A percentile compares a stretch with the other conserved stretches of the same genome.
These are phyloP conservation scores for Cytospora piceae DNA, from an alignment of 2,329 filamentous ascomycete genomes.

Conservation along the genomic window DNA sequence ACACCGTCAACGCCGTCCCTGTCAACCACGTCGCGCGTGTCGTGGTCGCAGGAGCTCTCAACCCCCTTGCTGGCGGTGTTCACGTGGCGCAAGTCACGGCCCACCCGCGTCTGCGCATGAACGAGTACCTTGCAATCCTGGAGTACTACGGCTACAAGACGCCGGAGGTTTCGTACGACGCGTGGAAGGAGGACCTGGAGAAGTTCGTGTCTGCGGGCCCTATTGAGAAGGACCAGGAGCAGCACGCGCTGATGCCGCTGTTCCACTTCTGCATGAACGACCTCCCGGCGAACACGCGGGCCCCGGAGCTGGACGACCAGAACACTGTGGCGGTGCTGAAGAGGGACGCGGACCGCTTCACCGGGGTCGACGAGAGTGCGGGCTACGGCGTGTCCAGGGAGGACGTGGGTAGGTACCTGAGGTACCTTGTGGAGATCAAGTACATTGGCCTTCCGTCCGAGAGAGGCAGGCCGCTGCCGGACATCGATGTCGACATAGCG, in stretches of 20 bases:
- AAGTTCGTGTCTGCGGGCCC: constrained; percentile 64
- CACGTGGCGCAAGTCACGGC: constrained; percentile 78
- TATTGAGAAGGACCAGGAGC: constrained; percentile 61
- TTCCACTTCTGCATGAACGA: constrained; percentile 74
- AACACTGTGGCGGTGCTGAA: constrained; percentile 69
- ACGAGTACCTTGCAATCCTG: constrained; percentile 73
- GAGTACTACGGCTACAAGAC: constrained; percentile 74
- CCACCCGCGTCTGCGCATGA: constrained; percentile 78
- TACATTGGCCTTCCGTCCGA: constrained; percentile 58
- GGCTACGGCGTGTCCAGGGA: constrained; percentile 61
- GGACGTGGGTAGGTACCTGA: constrained; percentile 65
- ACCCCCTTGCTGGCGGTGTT: constrained; percentile 54
- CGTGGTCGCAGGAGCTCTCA: constrained; percentile 73
- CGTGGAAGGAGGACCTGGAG: constrained; percentile 71
- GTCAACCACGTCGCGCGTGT: constrained; percentile 83
- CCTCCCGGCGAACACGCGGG: constrained; percentile 70
- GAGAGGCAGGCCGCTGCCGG: constrained; percentile 40
- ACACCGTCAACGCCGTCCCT: constrained; percentile 88
- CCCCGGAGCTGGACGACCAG: constrained; percentile 73
- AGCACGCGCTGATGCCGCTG: constrained; percentile 74
- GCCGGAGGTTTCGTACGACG: constrained; percentile 67
- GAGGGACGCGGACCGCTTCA: constrained; percentile 63
- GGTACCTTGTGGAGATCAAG: constrained; percentile 64
- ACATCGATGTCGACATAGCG: constrained; percentile 38
- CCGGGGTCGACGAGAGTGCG: constrained; percentile 48